Base-by-base conservation (phyloP, 257 asterid species). In the Nicotiana tomentosiformis region DNA sequence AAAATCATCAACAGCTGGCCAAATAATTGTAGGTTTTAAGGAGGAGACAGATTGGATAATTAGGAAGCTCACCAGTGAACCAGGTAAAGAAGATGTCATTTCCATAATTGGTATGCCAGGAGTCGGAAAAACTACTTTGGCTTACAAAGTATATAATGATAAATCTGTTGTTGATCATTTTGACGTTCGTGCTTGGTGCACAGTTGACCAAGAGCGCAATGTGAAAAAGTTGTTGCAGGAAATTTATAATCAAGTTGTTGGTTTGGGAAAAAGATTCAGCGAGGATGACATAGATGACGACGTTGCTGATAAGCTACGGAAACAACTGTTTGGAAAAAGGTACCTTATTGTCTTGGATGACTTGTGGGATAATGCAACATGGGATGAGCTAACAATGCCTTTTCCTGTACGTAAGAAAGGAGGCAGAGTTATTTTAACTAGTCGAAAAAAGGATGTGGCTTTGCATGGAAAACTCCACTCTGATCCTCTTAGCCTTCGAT, bases 321-420 rank as follows among this genome's bases (percentile, higher is more conserved):
- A 4, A 33, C 9, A 43, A 15, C 53, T 83, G 6, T 26, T 5
- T 7, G 85, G 72, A 11, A 20, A 43, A 35, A 62, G 53, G 18
- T 86, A 86, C n/a, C 72, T 86, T 18, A 77, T 81, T 14, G 87
- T 86, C 18, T 5, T 86, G 62, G 89, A 86, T 81, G 89, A 86
- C 83, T 14, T 77, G 6, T 81, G 84, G 89, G 32, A 62, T 20
- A 66, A 3, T 33, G 39, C 55, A 29, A 82, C 72, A 0, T 86
- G 83, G 84, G 80, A 86, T 53, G 77, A 35, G n/a, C 14, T 83
- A 33, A 83, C 35, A n/a, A 33, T 26, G 1, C 62, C 49, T 33
- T 72, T 86, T 32, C 84, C 86, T 1, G 16, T 80, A 9, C 12
- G 62, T 8, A 2, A 14, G 5, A 33, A 72, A 6, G 30, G 77